Evolutionary conservation across 1,284 basidiomycete species (phyloP), one percentile per base, ranked within the genome.

Genomic region (Apiotrichum sp.): DNA sequence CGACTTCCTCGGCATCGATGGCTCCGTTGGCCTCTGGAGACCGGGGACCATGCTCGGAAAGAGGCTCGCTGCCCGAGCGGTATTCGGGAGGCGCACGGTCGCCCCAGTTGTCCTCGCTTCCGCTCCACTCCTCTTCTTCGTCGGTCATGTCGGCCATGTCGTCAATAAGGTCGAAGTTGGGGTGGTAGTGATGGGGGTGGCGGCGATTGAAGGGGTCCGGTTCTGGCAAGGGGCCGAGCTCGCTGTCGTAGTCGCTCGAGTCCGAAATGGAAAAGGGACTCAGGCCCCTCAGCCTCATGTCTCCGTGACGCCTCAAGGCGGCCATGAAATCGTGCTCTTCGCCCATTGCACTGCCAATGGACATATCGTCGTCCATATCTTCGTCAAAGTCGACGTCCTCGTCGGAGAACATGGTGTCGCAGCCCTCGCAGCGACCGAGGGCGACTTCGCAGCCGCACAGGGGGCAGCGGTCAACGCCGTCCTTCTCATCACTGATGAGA

Each of bases 391-490:
- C 50, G 41, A 31, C 43, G 16, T 49, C 56, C 7, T 62, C 50
- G 36, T 62, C 57, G 36, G 66, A 69, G 44, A 71, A 74, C 33
- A 58, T 56, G 2, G 55, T 51, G 9, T 59, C 65, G 55, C 74
- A 76, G 3, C 56, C 57, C 3, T 49, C 22, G 55, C 74, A 76
- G n/a, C 51, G 29, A 5, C 64, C 64, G 14, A 58, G 62, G 1
- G 52, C 56, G n/a, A 75, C 62, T 55, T 77, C 75, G 3, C 53
- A 43, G 2, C 58, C 46, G 52, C 75, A 77, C 6, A 51, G 49
- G 0, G 69, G 68, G 54, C 75, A 77, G 36, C 72, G 61, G 22
- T 49, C 46, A 6, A 70, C 59, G 6, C 55, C 47, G 42, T 71
- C 66, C 9, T 52, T 53, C 8, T 61, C 62, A 49, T 74, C 72